phyloP scores from a whole-genome alignment of 2,329 filamentous ascomycete genomes.

The Ophiostoma populinum region DNA sequence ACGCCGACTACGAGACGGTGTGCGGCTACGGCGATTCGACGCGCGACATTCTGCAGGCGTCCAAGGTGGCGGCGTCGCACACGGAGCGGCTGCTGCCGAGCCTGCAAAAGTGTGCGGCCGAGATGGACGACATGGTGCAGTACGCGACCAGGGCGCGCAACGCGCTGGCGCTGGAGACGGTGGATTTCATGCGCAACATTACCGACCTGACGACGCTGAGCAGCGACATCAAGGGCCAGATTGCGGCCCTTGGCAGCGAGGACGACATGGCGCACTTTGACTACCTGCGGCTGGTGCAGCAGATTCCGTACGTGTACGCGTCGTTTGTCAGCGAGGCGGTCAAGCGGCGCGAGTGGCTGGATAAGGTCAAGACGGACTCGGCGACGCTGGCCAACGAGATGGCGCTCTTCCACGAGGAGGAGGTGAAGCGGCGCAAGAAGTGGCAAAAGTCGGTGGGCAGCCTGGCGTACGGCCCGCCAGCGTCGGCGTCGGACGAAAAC shows the following conservation, averaged over 20 bases:
- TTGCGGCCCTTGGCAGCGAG: conserved; percentile 48
- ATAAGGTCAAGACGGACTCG: conserved; percentile 79
- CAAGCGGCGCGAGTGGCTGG: conserved; percentile 73
- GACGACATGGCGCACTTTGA: conserved; percentile 70
- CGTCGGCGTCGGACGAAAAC: conserved; percentile 37
- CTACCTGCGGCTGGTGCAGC: conserved; percentile 59
- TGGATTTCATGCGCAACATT: conserved; percentile 66
- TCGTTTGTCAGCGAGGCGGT: conserved; percentile 77
- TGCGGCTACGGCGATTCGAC: conserved; percentile 49
- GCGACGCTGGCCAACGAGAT: conserved; percentile 82
- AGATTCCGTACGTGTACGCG: conserved; percentile 78
- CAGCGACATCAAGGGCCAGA: conserved; percentile 51
- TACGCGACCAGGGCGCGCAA: conserved; percentile 51
- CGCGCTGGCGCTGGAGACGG: conserved; percentile 43
- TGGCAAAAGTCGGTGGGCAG: conserved; percentile 79
- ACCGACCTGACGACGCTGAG: conserved; percentile 64
- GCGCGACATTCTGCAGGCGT: conserved; percentile 40
- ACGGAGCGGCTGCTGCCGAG: conserved; percentile 44
- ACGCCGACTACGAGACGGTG: conserved; percentile 67
- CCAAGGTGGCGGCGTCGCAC: conserved; percentile 45
- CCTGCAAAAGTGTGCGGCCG: conserved; percentile 34
- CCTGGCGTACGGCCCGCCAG: conserved; percentile 44
- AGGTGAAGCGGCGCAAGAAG: conserved; percentile 69
- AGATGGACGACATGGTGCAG: conserved; percentile 43
- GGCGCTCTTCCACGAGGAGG: conserved; percentile 81